phyloP scores from a whole-genome alignment of 345 rosid species.

The Lagerstroemia speciosa region DNA sequence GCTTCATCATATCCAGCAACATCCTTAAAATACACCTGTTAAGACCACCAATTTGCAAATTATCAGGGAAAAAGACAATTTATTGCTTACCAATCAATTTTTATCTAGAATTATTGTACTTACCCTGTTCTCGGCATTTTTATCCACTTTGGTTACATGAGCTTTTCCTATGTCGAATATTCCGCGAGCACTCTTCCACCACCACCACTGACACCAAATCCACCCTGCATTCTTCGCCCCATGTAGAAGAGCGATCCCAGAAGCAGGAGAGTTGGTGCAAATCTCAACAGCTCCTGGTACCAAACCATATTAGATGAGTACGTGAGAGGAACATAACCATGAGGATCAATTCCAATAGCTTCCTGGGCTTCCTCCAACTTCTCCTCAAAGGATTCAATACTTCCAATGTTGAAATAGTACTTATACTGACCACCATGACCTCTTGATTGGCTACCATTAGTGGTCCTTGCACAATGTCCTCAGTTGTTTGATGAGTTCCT shows the following conservation, averaged over 20 bases:
- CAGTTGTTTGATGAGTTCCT: conserved; percentile 40
- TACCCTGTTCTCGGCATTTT: conserved; percentile 86
- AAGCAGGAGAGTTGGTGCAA: conserved; percentile 65
- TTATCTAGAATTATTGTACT: background rate
- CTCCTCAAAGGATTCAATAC: conserved; percentile 87
- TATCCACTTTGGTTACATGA: conserved; percentile 76
- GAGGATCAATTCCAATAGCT: conserved; percentile 67
- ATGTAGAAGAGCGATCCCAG: conserved; percentile 58
- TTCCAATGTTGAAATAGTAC: conserved; percentile 82
- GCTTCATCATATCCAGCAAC: conserved; percentile 99
- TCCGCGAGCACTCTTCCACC: conserved; percentile 78
- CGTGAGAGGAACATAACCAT: conserved; percentile 65
- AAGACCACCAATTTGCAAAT: background rate
- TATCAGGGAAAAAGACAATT: background rate
- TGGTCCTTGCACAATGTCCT: conserved; percentile 31
- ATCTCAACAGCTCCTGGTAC: conserved; percentile 77
- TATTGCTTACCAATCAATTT: background rate
- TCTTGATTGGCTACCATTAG: conserved; percentile 24
- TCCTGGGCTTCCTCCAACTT: conserved; percentile 92
- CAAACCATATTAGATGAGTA: conserved; percentile 65
- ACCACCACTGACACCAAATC: conserved; percentile 72
- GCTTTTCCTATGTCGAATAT: conserved; percentile 95
- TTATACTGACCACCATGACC: conserved; percentile 52
- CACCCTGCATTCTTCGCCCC: conserved; percentile 75
- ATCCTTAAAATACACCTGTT: conserved; percentile 74